Conservation (phyloP, 257 asterid species). For the Scutellaria minor region DNA sequence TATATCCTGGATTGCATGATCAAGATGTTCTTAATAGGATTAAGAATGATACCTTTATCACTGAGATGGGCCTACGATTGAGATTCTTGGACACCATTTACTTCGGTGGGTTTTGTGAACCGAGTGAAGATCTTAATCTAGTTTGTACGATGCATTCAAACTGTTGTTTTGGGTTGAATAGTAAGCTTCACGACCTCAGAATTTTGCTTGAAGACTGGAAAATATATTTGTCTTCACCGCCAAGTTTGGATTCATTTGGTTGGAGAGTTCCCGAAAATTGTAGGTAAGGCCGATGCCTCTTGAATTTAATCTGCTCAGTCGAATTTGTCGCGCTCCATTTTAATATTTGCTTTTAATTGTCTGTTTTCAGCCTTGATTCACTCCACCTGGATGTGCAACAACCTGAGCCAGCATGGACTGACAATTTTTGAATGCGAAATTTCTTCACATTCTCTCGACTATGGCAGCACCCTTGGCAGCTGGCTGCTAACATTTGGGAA, state of each 20-base stretch:
- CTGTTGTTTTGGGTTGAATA: constrained; percentile 69
- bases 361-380: constrained; percentile 54
- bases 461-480: constrained; percentile 11
- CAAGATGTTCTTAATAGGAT: constrained; percentile 76
- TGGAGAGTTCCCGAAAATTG: constrained; percentile 90
- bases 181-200: constrained; percentile 77
- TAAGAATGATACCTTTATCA: constrained; percentile 50
- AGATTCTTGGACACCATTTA: constrained; percentile 64
- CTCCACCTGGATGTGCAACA: constrained; percentile 32
- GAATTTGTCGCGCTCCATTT: background rate
- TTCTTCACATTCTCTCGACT: background rate
- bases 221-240: constrained; percentile 51
- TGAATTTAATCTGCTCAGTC: constrained; percentile 27
- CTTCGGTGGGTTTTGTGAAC: constrained; percentile 85
- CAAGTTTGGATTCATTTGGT: constrained; percentile 35
- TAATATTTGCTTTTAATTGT: constrained; percentile 15
- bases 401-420: constrained; percentile 25
- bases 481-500: background rate
- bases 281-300: constrained; percentile 53
- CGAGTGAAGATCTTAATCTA: constrained; percentile 61
- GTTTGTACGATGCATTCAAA: constrained; percentile 87
- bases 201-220: constrained; percentile 75
- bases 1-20: constrained; percentile 67
- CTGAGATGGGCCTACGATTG: constrained; percentile 54
- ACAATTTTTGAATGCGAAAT: constrained; percentile 6